Evolutionary conservation across 805 yeast species (phyloP), one percentile per base, ranked within the genome.

Genomic region (Candida wancherniae): DNA sequence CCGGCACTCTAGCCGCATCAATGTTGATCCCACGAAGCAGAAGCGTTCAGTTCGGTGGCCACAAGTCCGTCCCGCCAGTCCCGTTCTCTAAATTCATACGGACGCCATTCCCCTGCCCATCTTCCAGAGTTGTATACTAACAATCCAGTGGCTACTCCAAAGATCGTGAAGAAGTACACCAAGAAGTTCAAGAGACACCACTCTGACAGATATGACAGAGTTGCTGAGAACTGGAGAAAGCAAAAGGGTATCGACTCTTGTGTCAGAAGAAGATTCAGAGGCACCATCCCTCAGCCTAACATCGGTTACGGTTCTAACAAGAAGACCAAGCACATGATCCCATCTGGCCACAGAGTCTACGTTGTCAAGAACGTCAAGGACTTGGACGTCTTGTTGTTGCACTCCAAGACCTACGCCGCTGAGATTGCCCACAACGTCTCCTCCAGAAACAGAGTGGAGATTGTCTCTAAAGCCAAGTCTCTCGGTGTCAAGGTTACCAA

Each of bases 191-290:
- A 88, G 90, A 87, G 99, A 79, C 97, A 90, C 73, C 98, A 92
- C 80, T 87, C 96, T 71, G 99, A 92, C 83, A 86, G 96, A 76
- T 90, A 87, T 76, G 81, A 80, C 80, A 88, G 99, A 76, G 96
- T 92, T 57, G 75, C 85, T 63, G 97, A 86, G 75, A 82, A 80
- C 81, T 94, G 98, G 98, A 92, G 99, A 86, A 90, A 92, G 78
- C 99, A 94, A 77, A 92, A 92, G 85, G 99, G 99, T 92, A 92
- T 92, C 69, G 99, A 92, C 80, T 88, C 97, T 57, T 80, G 86
- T 76, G 97, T 94, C 69, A 92, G 99, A 80, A 90, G 98, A 80
- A 83, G 92, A 80, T 92, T 92, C 95, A 86, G 97, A 82, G 98
- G 98, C 67, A 83, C 90, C 74, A 85, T 92, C 67, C 77, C 88